Percentiles rank a stretch among this genome's conserved stretches.
Conservation (phyloP, 2,329 filamentous ascomycete genomes). For the Colletotrichum gloeosporioides region DNA sequence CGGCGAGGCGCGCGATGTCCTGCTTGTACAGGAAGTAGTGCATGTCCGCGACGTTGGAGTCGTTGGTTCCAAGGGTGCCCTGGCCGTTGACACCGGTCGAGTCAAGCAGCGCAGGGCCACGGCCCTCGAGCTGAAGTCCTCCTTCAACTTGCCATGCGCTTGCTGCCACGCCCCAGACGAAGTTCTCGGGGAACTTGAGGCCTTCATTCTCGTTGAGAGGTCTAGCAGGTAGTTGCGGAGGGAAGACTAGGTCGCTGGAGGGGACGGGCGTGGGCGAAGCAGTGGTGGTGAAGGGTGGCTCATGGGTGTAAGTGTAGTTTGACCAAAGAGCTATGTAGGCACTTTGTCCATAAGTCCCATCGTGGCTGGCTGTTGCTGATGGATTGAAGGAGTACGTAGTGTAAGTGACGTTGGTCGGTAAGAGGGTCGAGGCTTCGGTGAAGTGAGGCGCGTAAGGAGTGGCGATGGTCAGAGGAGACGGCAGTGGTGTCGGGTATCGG, state of each 20-base stretch:
- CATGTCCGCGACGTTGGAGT: conserved; percentile 46
- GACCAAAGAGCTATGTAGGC: conserved; percentile 39
- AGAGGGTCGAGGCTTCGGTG: background rate
- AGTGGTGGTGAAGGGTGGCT: conserved; percentile 51
- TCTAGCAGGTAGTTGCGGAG: conserved; percentile 47
- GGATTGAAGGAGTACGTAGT: background rate
- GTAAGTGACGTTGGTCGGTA: background rate
- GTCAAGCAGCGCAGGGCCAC: conserved; percentile 48
- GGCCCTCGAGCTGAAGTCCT: conserved; percentile 48
- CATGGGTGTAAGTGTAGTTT: conserved; percentile 42
- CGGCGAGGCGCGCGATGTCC: conserved; percentile 57
- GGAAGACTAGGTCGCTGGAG: conserved; percentile 48
- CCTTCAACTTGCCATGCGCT: conserved; percentile 52
- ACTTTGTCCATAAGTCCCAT: conserved; percentile 34
- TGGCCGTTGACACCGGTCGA: conserved; percentile 33
- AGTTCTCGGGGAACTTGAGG: conserved; percentile 54
- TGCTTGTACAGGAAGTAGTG: conserved; percentile 63
- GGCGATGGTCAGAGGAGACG: background rate
- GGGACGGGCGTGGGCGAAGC: conserved; percentile 60
- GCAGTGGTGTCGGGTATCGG: background rate
- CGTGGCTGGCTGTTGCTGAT: background rate
- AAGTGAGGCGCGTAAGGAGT: background rate
- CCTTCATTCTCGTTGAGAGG: conserved; percentile 55
- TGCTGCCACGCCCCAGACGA: conserved; percentile 53
- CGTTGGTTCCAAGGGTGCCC: conserved; percentile 24